phyloP scores from a whole-genome alignment of 2,329 filamentous ascomycete species.

The Incumbomyces delicatus region DNA sequence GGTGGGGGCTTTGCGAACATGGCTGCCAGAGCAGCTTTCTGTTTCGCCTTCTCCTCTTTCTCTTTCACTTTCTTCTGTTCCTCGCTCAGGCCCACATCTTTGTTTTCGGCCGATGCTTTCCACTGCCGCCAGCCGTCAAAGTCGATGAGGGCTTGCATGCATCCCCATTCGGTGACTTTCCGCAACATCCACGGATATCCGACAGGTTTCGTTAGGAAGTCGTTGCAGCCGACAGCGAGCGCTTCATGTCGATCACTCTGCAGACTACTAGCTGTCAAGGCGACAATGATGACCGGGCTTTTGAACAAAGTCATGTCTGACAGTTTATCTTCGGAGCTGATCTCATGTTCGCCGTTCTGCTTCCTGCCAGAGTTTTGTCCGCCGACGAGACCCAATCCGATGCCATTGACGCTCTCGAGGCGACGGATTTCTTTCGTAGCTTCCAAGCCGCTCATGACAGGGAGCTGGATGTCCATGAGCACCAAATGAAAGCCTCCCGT shows the following conservation, averaged over 20 bases:
- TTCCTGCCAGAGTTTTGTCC: constrained; percentile 14
- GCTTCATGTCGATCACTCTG: constrained; percentile 95
- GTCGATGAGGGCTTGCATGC: constrained; percentile 98
- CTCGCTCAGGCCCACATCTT: constrained; percentile 20
- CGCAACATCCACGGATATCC: constrained; percentile 96
- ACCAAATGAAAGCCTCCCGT: constrained; percentile 89
- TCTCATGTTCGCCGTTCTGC: constrained; percentile 11
- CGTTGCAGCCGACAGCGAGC: constrained; percentile 89
- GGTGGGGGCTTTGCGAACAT: constrained; percentile 19
- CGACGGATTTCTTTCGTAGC: constrained; percentile 90
- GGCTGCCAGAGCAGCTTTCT: constrained; percentile 19
- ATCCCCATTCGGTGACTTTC: constrained; percentile 98
- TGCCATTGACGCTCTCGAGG: constrained; percentile 79
- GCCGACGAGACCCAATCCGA: constrained; percentile 79
- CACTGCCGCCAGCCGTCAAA: constrained; percentile 97
- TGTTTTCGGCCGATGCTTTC: constrained; percentile 62
- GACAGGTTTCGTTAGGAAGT: constrained; percentile 97
- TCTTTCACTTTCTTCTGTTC: constrained; percentile 17
- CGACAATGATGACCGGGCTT: constrained; percentile 94
- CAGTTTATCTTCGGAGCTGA: constrained; percentile 46
- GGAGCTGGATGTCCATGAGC: constrained; percentile 96
- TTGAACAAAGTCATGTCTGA: constrained; percentile 72
- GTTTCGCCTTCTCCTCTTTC: constrained; percentile 21
- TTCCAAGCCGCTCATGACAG: constrained; percentile 90
- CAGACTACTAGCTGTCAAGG: constrained; percentile 83